Evolutionary conservation across 1,139 yeast species (phyloP).

Genomic region (Blastobotrys petasosporus): DNA sequence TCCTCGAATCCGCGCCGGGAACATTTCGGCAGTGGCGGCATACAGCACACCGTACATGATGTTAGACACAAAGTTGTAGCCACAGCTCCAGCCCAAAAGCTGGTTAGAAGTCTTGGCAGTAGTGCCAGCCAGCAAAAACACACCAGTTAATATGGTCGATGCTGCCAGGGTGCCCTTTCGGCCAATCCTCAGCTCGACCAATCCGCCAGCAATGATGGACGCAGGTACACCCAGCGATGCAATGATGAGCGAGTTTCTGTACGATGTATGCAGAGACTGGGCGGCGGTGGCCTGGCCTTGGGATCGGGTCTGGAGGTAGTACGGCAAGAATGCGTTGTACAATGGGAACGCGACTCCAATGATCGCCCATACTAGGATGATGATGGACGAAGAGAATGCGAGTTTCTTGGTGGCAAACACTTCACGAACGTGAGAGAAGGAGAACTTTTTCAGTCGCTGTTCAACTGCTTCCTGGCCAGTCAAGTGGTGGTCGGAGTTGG

Average conservation of each 20-base stretch:
- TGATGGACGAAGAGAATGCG: slow-evolving; percentile 38
- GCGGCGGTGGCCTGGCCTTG: slow-evolving; percentile 40
- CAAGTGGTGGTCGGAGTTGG: not conserved
- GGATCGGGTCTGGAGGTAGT: slow-evolving; percentile 39
- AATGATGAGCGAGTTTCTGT: slow-evolving; percentile 48
- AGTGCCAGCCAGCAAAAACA: slow-evolving; percentile 52
- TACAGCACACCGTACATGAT: slow-evolving; percentile 51
- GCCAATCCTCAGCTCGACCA: slow-evolving; percentile 44
- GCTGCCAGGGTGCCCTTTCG: slow-evolving; percentile 51
- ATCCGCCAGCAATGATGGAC: slow-evolving; percentile 47
- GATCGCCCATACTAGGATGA: slow-evolving; percentile 44
- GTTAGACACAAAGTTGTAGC: slow-evolving; percentile 46
- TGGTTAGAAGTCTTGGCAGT: slow-evolving; percentile 46
- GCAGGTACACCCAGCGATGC: slow-evolving; percentile 50
- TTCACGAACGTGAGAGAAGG: slow-evolving; percentile 19
- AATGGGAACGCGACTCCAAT: slow-evolving; percentile 50
- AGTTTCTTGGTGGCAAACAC: slow-evolving; percentile 40
- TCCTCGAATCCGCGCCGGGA: slow-evolving; percentile 50
- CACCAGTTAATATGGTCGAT: slow-evolving; percentile 50
- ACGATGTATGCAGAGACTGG: slow-evolving; percentile 34
- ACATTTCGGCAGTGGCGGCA: slow-evolving; percentile 55
- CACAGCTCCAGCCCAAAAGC: slow-evolving; percentile 49
- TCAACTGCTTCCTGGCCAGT: slow-evolving; percentile 5
- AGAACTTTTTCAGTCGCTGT: slow-evolving; percentile 10
- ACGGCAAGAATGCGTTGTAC: slow-evolving; percentile 47